A percentile compares a stretch with the other conserved stretches of the same genome.
phyloP scores from a whole-genome alignment of 257 asterid species.

The Penstemon davidsonii region DNA sequence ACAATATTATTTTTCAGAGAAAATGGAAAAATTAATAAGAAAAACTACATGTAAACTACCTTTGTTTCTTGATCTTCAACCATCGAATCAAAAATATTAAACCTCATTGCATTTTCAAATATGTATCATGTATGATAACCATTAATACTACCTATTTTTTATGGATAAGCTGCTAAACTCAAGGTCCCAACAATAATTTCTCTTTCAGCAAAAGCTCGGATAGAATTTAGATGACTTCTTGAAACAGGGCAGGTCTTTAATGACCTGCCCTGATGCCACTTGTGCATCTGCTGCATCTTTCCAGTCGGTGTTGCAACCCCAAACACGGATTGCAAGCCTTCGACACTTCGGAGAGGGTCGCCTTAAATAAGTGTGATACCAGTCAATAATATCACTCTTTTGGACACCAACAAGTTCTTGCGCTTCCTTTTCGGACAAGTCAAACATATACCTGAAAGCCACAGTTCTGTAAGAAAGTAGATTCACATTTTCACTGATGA shows the following conservation, averaged over 20 bases:
- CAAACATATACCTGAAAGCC: slow-evolving; percentile 88
- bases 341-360: slow-evolving; percentile 85
- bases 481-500: not conserved
- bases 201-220: slow-evolving; percentile 57
- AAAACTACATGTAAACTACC: not conserved
- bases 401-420: slow-evolving; percentile 55
- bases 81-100: not conserved
- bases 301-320: slow-evolving; percentile 80
- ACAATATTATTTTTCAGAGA: not conserved
- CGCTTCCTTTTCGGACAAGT: slow-evolving; percentile 77
- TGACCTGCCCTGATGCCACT: slow-evolving; percentile 46
- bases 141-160: not conserved
- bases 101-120: not conserved
- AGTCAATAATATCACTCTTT: slow-evolving; percentile 65
- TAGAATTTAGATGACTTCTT: slow-evolving; percentile 66
- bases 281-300: slow-evolving; percentile 42
- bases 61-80: slow-evolving; percentile 20
- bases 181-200: slow-evolving; percentile 1
- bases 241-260: slow-evolving; percentile 54
- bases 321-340: slow-evolving; percentile 78
- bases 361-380: slow-evolving; percentile 69
- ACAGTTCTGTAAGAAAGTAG: slow-evolving; percentile 12
- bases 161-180: not conserved
- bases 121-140: not conserved
- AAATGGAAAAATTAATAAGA: not conserved